Evolutionary conservation across 306 rosid genomes (phyloP).

Genomic region (Quercus aquifolioides): DNA sequence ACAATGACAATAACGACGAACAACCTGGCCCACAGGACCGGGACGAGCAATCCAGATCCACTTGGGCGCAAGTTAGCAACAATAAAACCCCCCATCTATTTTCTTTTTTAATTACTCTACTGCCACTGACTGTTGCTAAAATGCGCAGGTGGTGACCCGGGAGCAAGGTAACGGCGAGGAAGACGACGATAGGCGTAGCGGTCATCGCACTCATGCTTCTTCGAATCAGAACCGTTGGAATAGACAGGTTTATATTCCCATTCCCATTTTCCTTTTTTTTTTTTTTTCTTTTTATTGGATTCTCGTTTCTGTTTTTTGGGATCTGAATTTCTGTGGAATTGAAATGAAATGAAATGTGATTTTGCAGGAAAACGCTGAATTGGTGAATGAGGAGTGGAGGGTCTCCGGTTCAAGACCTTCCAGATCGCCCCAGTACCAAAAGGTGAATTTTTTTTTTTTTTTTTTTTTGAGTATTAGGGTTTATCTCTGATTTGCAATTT

Average conservation of each 20-base stretch:
- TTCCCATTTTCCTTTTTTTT: background rate
- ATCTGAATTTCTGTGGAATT: background rate
- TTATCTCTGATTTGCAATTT: background rate
- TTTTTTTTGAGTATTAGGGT: background rate
- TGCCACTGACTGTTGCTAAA: background rate
- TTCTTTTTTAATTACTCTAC: background rate
- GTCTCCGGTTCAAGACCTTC: constrained; percentile 41
- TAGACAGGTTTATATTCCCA: constrained; percentile 28
- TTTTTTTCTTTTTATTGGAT: background rate
- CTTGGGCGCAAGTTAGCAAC: constrained; percentile 55
- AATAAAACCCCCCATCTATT: background rate
- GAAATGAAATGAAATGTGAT: background rate
- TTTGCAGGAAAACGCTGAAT: constrained; percentile 40
- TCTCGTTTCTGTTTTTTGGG: background rate
- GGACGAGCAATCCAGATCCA: constrained; percentile 68
- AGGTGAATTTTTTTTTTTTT: constrained; percentile 35
- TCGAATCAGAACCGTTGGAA: constrained; percentile 23
- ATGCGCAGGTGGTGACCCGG: constrained; percentile 61
- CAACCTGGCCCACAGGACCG: constrained; percentile 27
- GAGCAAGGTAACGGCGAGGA: constrained; percentile 43
- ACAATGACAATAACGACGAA: constrained; percentile 13
- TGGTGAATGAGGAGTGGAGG: constrained; percentile 34
- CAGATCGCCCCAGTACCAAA: constrained; percentile 28
- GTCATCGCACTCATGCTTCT: constrained; percentile 29
- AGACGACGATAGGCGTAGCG: background rate